phyloP scores from a whole-genome alignment of 768 basidiomycete species.

The Boletus coccyginus region DNA sequence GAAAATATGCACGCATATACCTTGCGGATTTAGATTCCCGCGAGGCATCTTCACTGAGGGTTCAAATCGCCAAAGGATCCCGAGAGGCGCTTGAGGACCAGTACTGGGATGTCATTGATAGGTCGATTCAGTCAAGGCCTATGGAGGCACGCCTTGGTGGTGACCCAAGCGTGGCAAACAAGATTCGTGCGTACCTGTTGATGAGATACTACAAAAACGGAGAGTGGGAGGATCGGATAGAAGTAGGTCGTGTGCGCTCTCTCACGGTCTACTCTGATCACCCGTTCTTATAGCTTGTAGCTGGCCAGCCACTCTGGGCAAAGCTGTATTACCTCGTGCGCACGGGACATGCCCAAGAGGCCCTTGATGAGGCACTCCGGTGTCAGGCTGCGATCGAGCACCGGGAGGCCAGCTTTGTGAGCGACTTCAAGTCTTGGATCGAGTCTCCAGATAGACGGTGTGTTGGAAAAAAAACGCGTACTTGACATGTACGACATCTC shows the following conservation, averaged over 20 bases:
- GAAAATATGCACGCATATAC: slow-evolving; percentile 81
- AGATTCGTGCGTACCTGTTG: slow-evolving; percentile 82
- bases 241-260: slow-evolving; percentile 48
- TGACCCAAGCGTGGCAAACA: slow-evolving; percentile 86
- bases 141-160: slow-evolving; percentile 87
- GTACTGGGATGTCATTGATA: slow-evolving; percentile 80
- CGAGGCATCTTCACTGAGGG: slow-evolving; percentile 61
- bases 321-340: slow-evolving; percentile 90
- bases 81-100: slow-evolving; percentile 85
- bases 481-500: background rate
- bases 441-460: slow-evolving; percentile 78
- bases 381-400: slow-evolving; percentile 71
- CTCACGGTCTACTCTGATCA: background rate
- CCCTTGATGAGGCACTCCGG: slow-evolving; percentile 68
- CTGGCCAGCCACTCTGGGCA: slow-evolving; percentile 89
- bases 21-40: slow-evolving; percentile 62
- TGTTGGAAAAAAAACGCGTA: slow-evolving; percentile 15
- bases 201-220: slow-evolving; percentile 82
- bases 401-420: slow-evolving; percentile 79
- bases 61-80: slow-evolving; percentile 75
- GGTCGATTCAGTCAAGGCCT: slow-evolving; percentile 76
- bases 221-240: slow-evolving; percentile 82
- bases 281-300: slow-evolving; percentile 29
- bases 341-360: slow-evolving; percentile 79
- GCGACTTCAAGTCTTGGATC: slow-evolving; percentile 80